Evolutionary conservation across 768 basidiomycete species (phyloP).

Genomic region (Exidia glandulosa): DNA sequence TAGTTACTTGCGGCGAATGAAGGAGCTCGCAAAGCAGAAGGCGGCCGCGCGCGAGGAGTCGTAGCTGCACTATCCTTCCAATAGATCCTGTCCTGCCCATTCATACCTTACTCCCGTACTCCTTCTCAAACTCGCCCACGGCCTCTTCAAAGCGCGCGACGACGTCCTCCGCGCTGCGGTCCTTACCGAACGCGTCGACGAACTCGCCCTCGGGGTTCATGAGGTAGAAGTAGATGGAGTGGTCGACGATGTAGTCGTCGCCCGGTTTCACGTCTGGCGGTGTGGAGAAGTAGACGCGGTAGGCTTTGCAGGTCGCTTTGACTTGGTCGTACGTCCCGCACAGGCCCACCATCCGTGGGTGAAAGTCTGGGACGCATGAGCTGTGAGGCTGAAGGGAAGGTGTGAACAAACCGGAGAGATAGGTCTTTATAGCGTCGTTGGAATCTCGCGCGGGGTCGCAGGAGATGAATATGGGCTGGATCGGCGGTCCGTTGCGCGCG

Average conservation of each 20-base stretch:
- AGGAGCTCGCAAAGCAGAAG: constrained; percentile 66
- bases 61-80: neutral
- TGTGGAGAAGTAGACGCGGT: constrained; percentile 97
- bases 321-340: constrained; percentile 76
- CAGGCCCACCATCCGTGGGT: constrained; percentile 79
- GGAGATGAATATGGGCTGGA: constrained; percentile 89
- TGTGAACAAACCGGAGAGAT: constrained; percentile 26
- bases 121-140: constrained; percentile 29
- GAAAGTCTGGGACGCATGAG: constrained; percentile 74
- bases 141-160: constrained; percentile 48
- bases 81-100: neutral
- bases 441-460: constrained; percentile 92
- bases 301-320: constrained; percentile 86
- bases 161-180: constrained; percentile 57
- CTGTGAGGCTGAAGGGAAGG: constrained; percentile 10
- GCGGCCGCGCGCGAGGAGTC: constrained; percentile 5
- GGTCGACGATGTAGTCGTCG: constrained; percentile 96
- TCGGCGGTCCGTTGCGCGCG: constrained; percentile 47
- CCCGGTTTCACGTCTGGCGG: constrained; percentile 70
- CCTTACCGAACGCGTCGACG: constrained; percentile 94
- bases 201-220: constrained; percentile 95
- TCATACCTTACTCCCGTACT: neutral
- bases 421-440: constrained; percentile 29
- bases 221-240: constrained; percentile 94
- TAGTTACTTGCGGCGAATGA: constrained; percentile 86